Base-by-base conservation (phyloP, 495 filamentous ascomycete species). In the Neurospora discreta region DNA sequence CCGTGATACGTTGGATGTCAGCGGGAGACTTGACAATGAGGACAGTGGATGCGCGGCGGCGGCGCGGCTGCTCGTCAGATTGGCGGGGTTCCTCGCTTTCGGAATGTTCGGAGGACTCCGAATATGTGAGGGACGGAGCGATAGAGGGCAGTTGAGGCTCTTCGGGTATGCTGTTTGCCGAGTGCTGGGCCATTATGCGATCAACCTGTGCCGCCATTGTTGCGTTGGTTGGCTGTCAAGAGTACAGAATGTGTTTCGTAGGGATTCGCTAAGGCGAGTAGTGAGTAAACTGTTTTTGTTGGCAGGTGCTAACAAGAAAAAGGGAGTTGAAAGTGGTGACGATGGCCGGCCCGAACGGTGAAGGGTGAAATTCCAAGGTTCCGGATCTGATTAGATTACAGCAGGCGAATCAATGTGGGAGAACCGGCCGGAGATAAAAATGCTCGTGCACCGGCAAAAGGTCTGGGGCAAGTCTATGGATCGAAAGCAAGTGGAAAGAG, bases 11-110 rank as follows among this genome's bases (percentile, higher is more conserved):
- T 75, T 88, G 86, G 72, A 96, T 90, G 75, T 95, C 92, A 30
- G 89, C 85, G 0, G 90, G 86, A 78, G 87, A 92, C 77, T 92
- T 89, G 1, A 91, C 90, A 73, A 95, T 91, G 71, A 95, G 84
- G 9, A 89, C 83, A n/a, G 92, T 95, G 36, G 92, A 95, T 11
- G 92, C 92, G 71, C 92, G 91, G 69, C 91, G 87, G 70, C 77
- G 83, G 68, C 87, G 87, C 39, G 77, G 79, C 52, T 65, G 52
- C 26, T 65, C 52, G 33, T 77, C 73, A 3, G 71, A 74, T 65
- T 79, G 77, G 73, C 68, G 77, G 74, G 77, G 80, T 39, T 79
- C 80, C 40, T 81, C 80, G 13, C 77, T 76, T 70, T 84, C 81
- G 60, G 81, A 78, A 65, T 82, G 82, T 72, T 85, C 83, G 71